Base-by-base conservation (phyloP, 2,329 filamentous ascomycete genomes). In the Emmonsia crescens region DNA sequence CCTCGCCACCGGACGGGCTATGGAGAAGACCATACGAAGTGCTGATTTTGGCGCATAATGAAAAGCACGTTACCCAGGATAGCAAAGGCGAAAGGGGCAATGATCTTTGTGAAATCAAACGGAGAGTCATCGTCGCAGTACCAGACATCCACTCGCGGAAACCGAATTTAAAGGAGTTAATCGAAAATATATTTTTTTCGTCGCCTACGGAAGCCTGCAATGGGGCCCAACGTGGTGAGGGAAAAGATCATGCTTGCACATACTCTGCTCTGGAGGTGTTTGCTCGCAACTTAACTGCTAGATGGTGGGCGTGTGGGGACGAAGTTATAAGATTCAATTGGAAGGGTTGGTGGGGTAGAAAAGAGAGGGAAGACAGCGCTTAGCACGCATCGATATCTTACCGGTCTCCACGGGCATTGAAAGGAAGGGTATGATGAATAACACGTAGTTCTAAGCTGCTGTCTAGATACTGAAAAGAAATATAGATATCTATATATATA, bases 121-220 rank as follows among this genome's bases (percentile, higher is more conserved):
- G 77, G 64, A 77, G 81, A 67, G 76, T 85, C 9, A 78, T 87
- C 61, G 77, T 80, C 36, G 83, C 78, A 8, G 84, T 86, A 10
- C 83, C 84, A 9, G 85, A 87, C 71, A 61, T 86, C 16, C 85
- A 87, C 70, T 87, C 84, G 3, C 75, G 84, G n/a, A 87, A 87
- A 68, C 85, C 85, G 21, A 84, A 81, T 67, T 63, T 87, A 64
- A 85, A 82, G 68, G 70, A 74, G 14, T 59, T 86, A 29, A 72
- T 87, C 29, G 81, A 83, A 68, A 69, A 69, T 14, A 65, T 82
- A 8, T 71, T 84, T 64, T 74, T 75, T 57, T 29, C 42, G 10
- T 16, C 49, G 6, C 24, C 42, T 5, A 36, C 42, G 1, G 27
- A 57, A 21, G 19, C 12, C 6, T 21, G 31, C 12, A 33, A 27